Conservation (phyloP, 2,329 filamentous ascomycete genomes). For the Nigrospora oryzae region DNA sequence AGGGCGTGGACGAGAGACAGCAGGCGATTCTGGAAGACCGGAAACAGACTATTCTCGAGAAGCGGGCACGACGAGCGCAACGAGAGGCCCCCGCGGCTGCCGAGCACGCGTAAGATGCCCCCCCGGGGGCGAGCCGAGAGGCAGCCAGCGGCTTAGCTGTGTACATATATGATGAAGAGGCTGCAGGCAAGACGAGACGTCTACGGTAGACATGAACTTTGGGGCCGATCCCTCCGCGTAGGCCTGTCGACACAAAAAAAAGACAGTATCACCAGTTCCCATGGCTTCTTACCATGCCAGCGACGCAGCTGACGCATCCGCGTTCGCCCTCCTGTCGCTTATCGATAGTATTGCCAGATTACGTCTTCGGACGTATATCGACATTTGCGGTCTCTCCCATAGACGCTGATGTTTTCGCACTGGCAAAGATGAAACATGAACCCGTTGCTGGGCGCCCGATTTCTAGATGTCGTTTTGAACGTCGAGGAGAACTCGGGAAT, state of each 20-base stretch:
- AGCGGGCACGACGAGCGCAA: constrained; percentile 71
- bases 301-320: no score
- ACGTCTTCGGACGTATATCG: constrained; percentile 17
- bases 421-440: constrained; percentile 42
- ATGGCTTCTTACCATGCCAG: no score
- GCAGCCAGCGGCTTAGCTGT: no score
- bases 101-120: constrained; percentile 7
- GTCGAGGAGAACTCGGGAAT: constrained; percentile 46
- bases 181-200: no score
- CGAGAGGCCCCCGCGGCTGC: constrained; percentile 39
- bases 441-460: constrained; percentile 50
- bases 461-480: constrained; percentile 47
- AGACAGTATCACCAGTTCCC: no score
- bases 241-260: no score
- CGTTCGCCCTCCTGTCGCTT: no score
- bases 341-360: constrained; percentile 2
- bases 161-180: no score
- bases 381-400: constrained; percentile 36
- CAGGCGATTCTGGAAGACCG: constrained; percentile 67
- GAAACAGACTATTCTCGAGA: constrained; percentile 76
- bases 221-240: no score
- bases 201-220: no score
- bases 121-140: no score
- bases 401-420: constrained; percentile 46
- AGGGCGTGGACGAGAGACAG: constrained; percentile 81